Evolutionary conservation across 495 filamentous ascomycete genomes (phyloP).

Genomic region (Aspergillus cristatus): DNA sequence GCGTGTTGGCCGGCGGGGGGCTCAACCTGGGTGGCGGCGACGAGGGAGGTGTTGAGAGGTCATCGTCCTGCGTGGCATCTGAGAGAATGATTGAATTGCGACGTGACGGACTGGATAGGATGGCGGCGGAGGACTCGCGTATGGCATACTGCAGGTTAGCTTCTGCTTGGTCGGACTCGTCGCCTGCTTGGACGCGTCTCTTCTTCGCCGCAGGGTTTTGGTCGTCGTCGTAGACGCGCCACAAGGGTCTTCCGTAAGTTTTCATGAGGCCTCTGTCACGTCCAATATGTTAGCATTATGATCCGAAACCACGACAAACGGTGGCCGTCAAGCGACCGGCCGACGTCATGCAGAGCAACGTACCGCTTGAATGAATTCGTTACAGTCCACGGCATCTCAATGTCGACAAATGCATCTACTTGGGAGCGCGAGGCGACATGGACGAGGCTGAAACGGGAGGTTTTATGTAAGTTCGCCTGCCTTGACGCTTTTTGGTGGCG

Average conservation of each 20-base stretch:
- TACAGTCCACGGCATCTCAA: slow-evolving; percentile 47
- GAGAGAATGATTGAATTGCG: slow-evolving; percentile 40
- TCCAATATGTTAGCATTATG: no score
- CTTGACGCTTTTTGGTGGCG: no score
- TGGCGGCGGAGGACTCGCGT: slow-evolving; percentile 39
- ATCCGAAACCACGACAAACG: no score
- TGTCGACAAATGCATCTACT: slow-evolving; percentile 13
- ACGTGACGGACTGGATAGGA: slow-evolving; percentile 41
- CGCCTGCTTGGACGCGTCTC: slow-evolving; percentile 33
- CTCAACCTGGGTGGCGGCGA: slow-evolving; percentile 48
- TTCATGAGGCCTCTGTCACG: slow-evolving; percentile 46
- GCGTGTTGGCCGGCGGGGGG: slow-evolving; percentile 46
- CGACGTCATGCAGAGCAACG: no score
- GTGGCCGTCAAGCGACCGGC: no score
- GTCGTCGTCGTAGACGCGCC: slow-evolving; percentile 43
- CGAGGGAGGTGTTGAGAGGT: slow-evolving; percentile 41
- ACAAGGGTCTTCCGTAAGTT: slow-evolving; percentile 42
- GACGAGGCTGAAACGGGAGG: no score
- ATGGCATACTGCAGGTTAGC: slow-evolving; percentile 40
- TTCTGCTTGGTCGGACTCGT: slow-evolving; percentile 39
- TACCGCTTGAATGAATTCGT: slow-evolving; percentile 52
- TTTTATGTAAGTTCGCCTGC: no score
- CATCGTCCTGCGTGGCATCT: slow-evolving; percentile 37
- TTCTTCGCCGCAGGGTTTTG: slow-evolving; percentile 32
- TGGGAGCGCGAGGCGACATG: no score